A percentile compares a stretch with the other conserved stretches of the same genome.
Evolutionary conservation across 768 basidiomycete genomes (phyloP).

Genomic region (Termitomyces sp.): DNA sequence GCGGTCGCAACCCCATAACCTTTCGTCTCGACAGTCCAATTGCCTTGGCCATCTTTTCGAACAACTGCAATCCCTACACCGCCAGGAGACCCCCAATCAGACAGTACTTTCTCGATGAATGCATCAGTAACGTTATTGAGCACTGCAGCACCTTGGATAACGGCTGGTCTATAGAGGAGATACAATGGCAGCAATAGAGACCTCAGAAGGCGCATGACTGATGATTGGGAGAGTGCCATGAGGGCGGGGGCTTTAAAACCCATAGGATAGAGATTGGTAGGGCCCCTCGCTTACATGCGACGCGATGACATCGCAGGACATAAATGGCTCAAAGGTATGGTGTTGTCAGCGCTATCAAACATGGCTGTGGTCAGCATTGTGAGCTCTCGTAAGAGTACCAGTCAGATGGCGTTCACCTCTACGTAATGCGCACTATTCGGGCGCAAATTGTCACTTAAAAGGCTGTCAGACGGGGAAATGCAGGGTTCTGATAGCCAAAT

Average conservation of each 20-base stretch:
- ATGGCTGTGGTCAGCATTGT: background rate
- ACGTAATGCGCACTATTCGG: background rate
- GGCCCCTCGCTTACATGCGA: background rate
- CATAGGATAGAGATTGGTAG: background rate
- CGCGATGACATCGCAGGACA: background rate
- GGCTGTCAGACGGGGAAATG: background rate
- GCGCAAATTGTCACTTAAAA: background rate
- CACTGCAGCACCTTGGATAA: slow-evolving; percentile 7
- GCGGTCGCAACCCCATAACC: slow-evolving; percentile 28
- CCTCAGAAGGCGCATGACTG: background rate
- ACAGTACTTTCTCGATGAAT: slow-evolving; percentile 23
- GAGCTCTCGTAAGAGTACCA: background rate
- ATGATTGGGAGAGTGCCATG: background rate
- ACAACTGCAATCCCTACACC: slow-evolving; percentile 31
- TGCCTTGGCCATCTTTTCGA: slow-evolving; percentile 18
- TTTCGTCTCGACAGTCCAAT: slow-evolving; percentile 31
- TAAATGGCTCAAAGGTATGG: background rate
- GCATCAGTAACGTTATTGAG: slow-evolving; percentile 20
- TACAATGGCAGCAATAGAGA: slow-evolving; percentile 1
- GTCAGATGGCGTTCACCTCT: background rate
- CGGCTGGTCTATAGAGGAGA: background rate
- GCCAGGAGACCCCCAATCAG: slow-evolving; percentile 26
- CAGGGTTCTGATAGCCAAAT: background rate
- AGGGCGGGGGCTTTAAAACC: background rate
- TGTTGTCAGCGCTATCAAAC: background rate